phyloP scores from a whole-genome alignment of 1,139 yeast genomes.

The Yamadazyma dushanensis region DNA sequence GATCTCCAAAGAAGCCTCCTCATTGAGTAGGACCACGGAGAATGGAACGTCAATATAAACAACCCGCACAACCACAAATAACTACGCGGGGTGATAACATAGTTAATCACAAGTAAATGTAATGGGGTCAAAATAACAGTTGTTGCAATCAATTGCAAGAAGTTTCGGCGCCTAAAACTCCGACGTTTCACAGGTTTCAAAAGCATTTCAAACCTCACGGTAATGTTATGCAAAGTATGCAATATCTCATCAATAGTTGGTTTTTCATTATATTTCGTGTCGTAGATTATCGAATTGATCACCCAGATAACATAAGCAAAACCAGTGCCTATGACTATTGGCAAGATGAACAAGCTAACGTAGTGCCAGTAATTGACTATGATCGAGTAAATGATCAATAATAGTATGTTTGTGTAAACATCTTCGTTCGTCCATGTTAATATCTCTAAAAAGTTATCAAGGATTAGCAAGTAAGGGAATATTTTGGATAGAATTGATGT shows the following conservation, averaged over 20 bases:
- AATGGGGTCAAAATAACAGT: constrained; percentile 46
- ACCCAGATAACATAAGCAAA: constrained; percentile 49
- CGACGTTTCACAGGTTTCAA: constrained; percentile 42
- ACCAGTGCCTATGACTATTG: constrained; percentile 32
- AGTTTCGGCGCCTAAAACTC: constrained; percentile 26
- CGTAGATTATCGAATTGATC: constrained; percentile 42
- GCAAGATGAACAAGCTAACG: constrained; percentile 37
- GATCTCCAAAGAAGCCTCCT: constrained; percentile 58
- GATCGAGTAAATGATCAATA: constrained; percentile 40
- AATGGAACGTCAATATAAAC: constrained; percentile 47
- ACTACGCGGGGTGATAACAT: constrained; percentile 36
- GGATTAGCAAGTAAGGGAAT: constrained; percentile 48
- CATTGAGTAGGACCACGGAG: constrained; percentile 53
- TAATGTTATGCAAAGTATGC: constrained; percentile 50
- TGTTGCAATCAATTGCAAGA: constrained; percentile 32
- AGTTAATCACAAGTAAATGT: constrained; percentile 39
- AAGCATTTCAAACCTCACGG: constrained; percentile 45
- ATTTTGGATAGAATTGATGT: constrained; percentile 48
- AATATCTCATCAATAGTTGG: constrained; percentile 62
- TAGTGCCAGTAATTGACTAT: constrained; percentile 48
- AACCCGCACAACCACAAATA: constrained; percentile 40
- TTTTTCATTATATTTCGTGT: constrained; percentile 43
- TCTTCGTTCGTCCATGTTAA: constrained; percentile 59
- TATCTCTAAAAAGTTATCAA: constrained; percentile 45
- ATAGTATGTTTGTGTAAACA: constrained; percentile 48